Evolutionary conservation across 192 early-diverging fungal species (phyloP).

Genomic region (Linnemannia hyalina): DNA sequence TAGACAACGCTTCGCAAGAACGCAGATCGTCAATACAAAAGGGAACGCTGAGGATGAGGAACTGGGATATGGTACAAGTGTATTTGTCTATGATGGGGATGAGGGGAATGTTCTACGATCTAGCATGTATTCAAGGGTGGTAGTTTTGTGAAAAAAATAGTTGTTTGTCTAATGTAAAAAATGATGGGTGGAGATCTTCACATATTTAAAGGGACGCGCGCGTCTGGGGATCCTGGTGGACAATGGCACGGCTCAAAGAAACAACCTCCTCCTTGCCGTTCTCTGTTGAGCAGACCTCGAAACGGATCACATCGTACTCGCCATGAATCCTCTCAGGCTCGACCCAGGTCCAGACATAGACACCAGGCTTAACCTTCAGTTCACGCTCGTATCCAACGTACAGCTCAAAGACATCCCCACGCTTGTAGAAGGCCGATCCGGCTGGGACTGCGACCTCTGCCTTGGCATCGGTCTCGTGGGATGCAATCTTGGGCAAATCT

Average conservation of each 20-base stretch:
- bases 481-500: slow-evolving; percentile 27
- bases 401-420: slow-evolving; percentile 27
- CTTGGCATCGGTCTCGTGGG: background rate
- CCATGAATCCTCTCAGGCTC: slow-evolving; percentile 28
- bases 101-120: background rate
- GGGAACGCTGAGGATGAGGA: background rate
- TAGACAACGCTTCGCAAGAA: background rate
- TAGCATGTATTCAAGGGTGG: background rate
- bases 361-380: slow-evolving; percentile 47
- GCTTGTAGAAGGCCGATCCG: slow-evolving; percentile 38
- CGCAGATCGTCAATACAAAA: background rate
- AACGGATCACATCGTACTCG: slow-evolving; percentile 34
- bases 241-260: slow-evolving; percentile 31
- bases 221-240: slow-evolving; percentile 22
- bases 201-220: slow-evolving; percentile 19
- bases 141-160: background rate
- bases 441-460: slow-evolving; percentile 23
- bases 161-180: background rate
- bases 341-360: slow-evolving; percentile 53
- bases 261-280: slow-evolving; percentile 40
- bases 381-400: slow-evolving; percentile 50
- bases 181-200: background rate
- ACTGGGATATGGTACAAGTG: background rate
- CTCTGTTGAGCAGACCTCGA: slow-evolving; percentile 41
- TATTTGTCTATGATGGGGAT: background rate